These are phyloP conservation scores for Beauveria asiatica DNA, from an alignment of 2,329 filamentous ascomycete species.

Conservation along the genomic window DNA sequence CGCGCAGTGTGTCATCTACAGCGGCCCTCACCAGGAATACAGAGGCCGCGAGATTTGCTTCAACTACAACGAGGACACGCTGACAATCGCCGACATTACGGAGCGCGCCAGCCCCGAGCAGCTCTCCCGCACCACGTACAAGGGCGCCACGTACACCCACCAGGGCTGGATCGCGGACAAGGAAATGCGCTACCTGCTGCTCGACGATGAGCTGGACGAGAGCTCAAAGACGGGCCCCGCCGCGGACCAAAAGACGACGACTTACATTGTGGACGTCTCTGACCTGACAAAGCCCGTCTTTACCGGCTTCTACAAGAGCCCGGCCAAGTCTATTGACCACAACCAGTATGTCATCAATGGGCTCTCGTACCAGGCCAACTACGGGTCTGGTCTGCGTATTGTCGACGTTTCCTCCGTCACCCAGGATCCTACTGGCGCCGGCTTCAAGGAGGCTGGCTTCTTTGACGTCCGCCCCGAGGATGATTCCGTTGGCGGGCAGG, in stretches of 20 bases:
- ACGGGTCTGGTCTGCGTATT: conserved; percentile 38
- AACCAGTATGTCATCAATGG: conserved; percentile 40
- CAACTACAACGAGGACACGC: conserved; percentile 44
- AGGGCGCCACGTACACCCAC: conserved; percentile 49
- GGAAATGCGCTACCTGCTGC: conserved; percentile 36
- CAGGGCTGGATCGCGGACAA: conserved; percentile 47
- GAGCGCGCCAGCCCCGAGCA: conserved; percentile 39
- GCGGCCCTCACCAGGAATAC: conserved; percentile 40
- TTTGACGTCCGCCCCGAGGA: conserved; percentile 46
- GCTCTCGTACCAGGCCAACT: conserved; percentile 41
- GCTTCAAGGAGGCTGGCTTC: conserved; percentile 38
- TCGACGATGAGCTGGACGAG: conserved; percentile 49
- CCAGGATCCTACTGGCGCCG: conserved; percentile 34
- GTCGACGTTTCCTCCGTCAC: conserved; percentile 29
- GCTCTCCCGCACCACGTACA: conserved; percentile 44
- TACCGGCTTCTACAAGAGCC: conserved; percentile 33
- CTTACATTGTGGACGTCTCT: conserved; percentile 43
- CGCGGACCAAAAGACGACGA: conserved; percentile 36
- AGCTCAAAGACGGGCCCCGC: conserved; percentile 28
- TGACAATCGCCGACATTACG: conserved; percentile 47
- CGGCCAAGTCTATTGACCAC: conserved; percentile 36
- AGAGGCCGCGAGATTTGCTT: conserved; percentile 46
- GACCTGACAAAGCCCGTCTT: conserved; percentile 33
- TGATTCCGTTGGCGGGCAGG: conserved; percentile 29
- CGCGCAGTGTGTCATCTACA: conserved; percentile 49